phyloP scores from a whole-genome alignment of 2,329 filamentous ascomycete genomes.

The Orbilia blumenaviensis region DNA sequence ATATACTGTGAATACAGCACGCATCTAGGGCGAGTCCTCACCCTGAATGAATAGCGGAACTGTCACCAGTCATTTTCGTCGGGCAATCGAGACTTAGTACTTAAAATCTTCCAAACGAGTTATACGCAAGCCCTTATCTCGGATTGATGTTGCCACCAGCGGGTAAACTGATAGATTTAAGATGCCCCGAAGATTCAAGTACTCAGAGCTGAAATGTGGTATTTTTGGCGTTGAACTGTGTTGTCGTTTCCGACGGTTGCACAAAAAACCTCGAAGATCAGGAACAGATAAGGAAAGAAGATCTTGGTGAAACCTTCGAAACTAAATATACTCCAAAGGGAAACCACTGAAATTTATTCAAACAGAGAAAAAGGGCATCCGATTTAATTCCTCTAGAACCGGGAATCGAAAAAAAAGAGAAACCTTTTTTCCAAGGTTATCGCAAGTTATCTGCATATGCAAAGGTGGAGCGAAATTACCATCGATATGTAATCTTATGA shows the following conservation, averaged over 20 bases:
- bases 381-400: neutral
- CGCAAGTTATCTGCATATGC: neutral
- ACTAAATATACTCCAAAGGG: no score
- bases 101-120: no score
- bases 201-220: slow-evolving; percentile 4
- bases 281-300: neutral
- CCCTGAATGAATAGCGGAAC: neutral
- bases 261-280: slow-evolving; percentile 21
- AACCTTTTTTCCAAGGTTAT: neutral
- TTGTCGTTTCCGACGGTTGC: slow-evolving; percentile 4
- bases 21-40: neutral
- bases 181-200: no score
- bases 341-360: neutral
- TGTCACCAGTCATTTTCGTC: neutral
- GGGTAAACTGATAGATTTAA: no score
- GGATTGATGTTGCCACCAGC: no score
- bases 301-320: neutral
- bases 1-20: neutral
- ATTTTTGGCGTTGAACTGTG: slow-evolving; percentile 10
- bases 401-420: neutral
- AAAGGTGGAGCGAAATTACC: neutral
- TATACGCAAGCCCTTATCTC: no score
- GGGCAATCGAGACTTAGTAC: neutral
- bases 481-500: no score
- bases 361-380: neutral